These are phyloP conservation scores for Oropetium thomaeum DNA, from an alignment of 176 grass and related monocot species.

Conservation along the genomic window DNA sequence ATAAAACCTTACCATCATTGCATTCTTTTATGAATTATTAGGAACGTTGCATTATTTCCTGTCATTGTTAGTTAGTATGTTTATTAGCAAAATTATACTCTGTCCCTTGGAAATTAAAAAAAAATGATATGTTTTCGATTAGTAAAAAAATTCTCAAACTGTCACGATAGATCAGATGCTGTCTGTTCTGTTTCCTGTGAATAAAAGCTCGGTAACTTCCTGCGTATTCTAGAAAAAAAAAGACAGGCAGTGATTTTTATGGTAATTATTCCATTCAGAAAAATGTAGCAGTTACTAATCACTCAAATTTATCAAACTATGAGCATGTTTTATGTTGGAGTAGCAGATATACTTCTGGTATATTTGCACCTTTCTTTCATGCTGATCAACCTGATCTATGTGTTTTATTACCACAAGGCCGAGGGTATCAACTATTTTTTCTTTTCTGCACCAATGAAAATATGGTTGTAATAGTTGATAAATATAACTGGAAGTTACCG, in stretches of 20 bases:
- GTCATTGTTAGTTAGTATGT: too few relatives aligned
- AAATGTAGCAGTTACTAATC: neutral
- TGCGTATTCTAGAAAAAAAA: too few relatives aligned
- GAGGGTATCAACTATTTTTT: neutral
- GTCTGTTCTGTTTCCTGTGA: too few relatives aligned
- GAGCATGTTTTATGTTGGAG: neutral
- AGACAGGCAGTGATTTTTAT: too few relatives aligned
- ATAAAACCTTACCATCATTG: conserved; percentile 8
- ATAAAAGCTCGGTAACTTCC: too few relatives aligned
- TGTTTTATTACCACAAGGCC: neutral
- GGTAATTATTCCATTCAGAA: neutral
- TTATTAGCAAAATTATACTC: neutral
- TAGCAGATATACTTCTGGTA: neutral
- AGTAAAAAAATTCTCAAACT: neutral
- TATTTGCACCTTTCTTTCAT: neutral
- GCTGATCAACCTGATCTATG: neutral
- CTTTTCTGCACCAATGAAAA: conserved; percentile 1
- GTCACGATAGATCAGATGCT: neutral
- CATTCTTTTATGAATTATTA: conserved; percentile 6
- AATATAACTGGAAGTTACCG: neutral
- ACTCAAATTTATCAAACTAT: neutral
- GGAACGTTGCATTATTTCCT: too few relatives aligned
- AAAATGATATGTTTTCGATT: neutral
- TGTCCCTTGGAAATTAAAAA: neutral
- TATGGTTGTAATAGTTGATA: neutral